A percentile compares a stretch with the other conserved stretches of the same genome.
Evolutionary conservation across 345 rosid species (phyloP).

Genomic region (Aquilaria malaccensis): DNA sequence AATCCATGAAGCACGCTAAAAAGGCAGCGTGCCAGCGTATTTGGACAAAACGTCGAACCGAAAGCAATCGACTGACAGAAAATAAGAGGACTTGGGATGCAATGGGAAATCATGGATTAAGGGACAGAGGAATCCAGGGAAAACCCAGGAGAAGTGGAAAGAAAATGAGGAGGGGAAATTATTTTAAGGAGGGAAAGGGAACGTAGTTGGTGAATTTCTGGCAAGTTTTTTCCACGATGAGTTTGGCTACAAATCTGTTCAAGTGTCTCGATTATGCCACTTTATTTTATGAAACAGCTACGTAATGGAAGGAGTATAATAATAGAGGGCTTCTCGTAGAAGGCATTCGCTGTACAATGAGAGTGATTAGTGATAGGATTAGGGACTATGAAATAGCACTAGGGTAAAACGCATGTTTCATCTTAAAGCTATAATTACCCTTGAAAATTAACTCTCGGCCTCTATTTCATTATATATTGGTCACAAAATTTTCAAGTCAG

Average conservation of each 20-base stretch:
- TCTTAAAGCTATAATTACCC: no score
- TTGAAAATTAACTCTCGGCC: no score
- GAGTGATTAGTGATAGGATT: neutral
- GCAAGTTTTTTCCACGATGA: constrained; percentile 13
- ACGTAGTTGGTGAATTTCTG: constrained; percentile 20
- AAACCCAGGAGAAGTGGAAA: constrained; percentile 17
- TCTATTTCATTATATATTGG: no score
- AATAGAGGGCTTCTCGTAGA: neutral
- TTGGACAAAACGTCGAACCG: no score
- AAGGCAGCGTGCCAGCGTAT: no score
- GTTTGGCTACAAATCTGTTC: constrained; percentile 15
- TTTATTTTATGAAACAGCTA: neutral
- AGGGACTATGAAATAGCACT: no score
- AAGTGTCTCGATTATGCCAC: constrained; percentile 21
- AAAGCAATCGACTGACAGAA: neutral
- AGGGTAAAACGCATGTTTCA: no score
- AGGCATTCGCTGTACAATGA: constrained; percentile 12
- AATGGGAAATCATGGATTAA: constrained; percentile 8
- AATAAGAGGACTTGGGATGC: neutral
- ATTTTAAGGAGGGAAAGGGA: neutral
- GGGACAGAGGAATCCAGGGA: constrained; percentile 7
- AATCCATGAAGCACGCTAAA: neutral
- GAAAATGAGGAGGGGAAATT: neutral
- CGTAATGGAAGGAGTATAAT: constrained; percentile 2
- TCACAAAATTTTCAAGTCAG: no score